phyloP scores from a whole-genome alignment of 805 yeast species.

The Jamesozyma jinghongensis region DNA sequence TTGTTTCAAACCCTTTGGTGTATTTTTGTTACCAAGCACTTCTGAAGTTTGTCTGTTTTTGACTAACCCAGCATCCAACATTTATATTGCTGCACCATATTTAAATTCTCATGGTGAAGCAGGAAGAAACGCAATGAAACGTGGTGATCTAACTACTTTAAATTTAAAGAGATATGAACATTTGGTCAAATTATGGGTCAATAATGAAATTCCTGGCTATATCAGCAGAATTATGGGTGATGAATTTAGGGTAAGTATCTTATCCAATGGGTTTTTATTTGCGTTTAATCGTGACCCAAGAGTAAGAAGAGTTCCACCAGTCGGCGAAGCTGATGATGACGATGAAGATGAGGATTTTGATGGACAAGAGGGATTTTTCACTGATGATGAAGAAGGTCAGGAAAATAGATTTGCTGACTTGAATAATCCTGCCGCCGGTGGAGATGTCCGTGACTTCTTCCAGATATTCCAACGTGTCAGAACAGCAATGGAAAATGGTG shows the following conservation, averaged over 20 bases:
- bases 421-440: slow-evolving; percentile 12
- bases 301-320: slow-evolving; percentile 16
- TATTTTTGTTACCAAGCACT: slow-evolving; percentile 31
- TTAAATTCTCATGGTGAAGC: slow-evolving; percentile 70
- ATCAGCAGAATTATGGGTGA: slow-evolving; percentile 34
- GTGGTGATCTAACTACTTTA: slow-evolving; percentile 48
- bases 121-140: slow-evolving; percentile 44
- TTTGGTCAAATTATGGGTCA: slow-evolving; percentile 52
- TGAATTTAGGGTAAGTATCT: slow-evolving; percentile 25
- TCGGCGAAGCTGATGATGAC: slow-evolving; percentile 7
- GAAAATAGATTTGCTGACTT: slow-evolving; percentile 7
- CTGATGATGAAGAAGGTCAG: slow-evolving; percentile 2
- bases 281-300: slow-evolving; percentile 22
- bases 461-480: slow-evolving; percentile 22
- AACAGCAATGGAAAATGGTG: slow-evolving; percentile 14
- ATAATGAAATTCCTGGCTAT: slow-evolving; percentile 46
- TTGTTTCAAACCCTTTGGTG: slow-evolving; percentile 30
- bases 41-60: slow-evolving; percentile 28
- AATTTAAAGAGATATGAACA: slow-evolving; percentile 45
- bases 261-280: slow-evolving; percentile 20
- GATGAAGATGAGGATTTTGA: slow-evolving; percentile 20
- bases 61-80: slow-evolving; percentile 27
- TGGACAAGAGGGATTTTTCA: slow-evolving; percentile 11
- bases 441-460: slow-evolving; percentile 21
- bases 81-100: slow-evolving; percentile 53